Percentiles rank a stretch among this genome's conserved stretches.
phyloP scores from a whole-genome alignment of 208 protist species.

The Crithidia expoeki region DNA sequence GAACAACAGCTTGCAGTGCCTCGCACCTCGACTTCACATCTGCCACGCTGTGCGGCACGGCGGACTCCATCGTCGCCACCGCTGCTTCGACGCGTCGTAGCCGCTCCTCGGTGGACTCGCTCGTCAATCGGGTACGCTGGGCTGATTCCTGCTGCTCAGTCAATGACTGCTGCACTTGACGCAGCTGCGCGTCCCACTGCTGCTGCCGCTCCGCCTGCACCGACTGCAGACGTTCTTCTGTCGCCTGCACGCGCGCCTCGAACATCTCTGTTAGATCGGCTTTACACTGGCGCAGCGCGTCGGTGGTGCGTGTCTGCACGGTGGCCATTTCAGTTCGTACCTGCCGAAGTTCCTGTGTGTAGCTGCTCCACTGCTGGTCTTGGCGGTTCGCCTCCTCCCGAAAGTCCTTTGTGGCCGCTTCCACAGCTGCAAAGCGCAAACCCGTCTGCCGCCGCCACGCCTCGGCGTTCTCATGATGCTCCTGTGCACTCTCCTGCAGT shows the following conservation, averaged over 20 bases:
- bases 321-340: conserved; percentile 4
- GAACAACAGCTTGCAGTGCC: conserved; percentile 18
- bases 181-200: conserved; percentile 19
- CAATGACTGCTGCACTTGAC: conserved; percentile 26
- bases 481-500: conserved; percentile 19
- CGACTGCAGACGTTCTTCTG: conserved; percentile 22
- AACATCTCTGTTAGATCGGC: conserved; percentile 15
- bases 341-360: conserved; percentile 25
- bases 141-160: conserved; percentile 23
- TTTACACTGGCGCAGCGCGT: conserved; percentile 20
- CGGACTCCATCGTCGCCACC: conserved; percentile 28
- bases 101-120: conserved; percentile 30
- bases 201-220: conserved; percentile 18
- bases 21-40: conserved; percentile 19
- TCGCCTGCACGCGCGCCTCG: conserved; percentile 7
- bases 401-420: conserved; percentile 22
- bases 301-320: conserved; percentile 3
- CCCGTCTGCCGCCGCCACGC: conserved; percentile 21
- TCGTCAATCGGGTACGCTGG: conserved; percentile 12
- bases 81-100: conserved; percentile 21
- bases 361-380: conserved; percentile 21
- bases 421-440: conserved; percentile 28
- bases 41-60: conserved; percentile 11
- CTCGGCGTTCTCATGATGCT: conserved; percentile 20
- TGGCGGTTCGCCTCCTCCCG: conserved; percentile 4